Conservation (phyloP, 2,329 filamentous ascomycete genomes). For the Sarocladium oryzae region DNA sequence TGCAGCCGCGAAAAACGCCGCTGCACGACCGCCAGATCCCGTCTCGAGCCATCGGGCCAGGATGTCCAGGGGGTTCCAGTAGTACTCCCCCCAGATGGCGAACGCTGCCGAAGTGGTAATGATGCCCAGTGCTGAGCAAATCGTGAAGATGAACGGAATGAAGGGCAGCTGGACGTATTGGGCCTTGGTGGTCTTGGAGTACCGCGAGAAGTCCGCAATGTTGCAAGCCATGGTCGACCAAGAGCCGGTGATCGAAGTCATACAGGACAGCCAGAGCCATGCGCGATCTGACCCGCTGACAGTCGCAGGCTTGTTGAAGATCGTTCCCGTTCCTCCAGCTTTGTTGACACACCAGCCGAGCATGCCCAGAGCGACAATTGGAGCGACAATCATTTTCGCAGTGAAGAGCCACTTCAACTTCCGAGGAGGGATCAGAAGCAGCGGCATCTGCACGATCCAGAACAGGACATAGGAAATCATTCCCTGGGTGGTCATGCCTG, state of each 20-base stretch:
- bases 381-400: neutral
- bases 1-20: constrained; percentile 41
- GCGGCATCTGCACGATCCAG: constrained; percentile 45
- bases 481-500: constrained; percentile 49
- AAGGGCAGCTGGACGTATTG: constrained; percentile 8
- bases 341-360: constrained; percentile 17
- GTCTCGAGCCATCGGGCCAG: constrained; percentile 32
- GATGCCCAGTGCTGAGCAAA: neutral
- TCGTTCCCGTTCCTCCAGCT: constrained; percentile 16
- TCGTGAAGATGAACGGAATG: neutral
- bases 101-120: neutral
- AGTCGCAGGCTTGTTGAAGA: constrained; percentile 14
- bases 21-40: constrained; percentile 35
- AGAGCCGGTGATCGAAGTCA: constrained; percentile 10
- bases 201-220: constrained; percentile 40
- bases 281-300: constrained; percentile 9
- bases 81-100: constrained; percentile 23
- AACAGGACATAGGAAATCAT: constrained; percentile 54
- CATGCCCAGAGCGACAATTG: neutral
- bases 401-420: constrained; percentile 45
- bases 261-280: constrained; percentile 10
- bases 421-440: constrained; percentile 49
- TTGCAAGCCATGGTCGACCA: constrained; percentile 30
- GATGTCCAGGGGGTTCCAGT: constrained; percentile 45
- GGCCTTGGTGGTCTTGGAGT: constrained; percentile 19